Percentiles rank a stretch among this genome's conserved stretches.
phyloP scores from a whole-genome alignment of 768 basidiomycete genomes.

The Lentinula boryana region DNA sequence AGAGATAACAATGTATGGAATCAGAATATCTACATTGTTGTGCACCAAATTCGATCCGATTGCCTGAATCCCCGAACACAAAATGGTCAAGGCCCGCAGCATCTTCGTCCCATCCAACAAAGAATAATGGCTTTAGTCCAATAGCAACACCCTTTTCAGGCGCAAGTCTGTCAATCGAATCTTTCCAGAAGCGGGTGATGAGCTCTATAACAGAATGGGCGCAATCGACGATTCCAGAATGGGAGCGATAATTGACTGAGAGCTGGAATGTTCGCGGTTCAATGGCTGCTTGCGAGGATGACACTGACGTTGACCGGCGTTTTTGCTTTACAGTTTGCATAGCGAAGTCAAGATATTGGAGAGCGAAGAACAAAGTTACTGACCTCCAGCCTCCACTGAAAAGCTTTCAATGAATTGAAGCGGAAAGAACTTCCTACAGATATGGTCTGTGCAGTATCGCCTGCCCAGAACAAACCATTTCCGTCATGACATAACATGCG shows the following conservation, averaged over 20 bases:
- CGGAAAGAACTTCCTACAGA: conserved; percentile 66
- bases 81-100: conserved; percentile 50
- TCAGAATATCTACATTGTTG: conserved; percentile 47
- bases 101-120: conserved; percentile 38
- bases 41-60: conserved; percentile 53
- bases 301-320: background rate
- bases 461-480: conserved; percentile 71
- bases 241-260: conserved; percentile 61
- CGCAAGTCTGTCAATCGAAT: conserved; percentile 54
- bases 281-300: background rate
- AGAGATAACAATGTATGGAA: background rate
- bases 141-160: conserved; percentile 50
- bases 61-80: conserved; percentile 41
- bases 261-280: conserved; percentile 23
- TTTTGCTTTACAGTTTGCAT: background rate
- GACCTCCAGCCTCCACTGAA: conserved; percentile 59
- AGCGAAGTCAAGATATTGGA: background rate
- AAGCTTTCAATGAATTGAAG: conserved; percentile 68
- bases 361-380: background rate
- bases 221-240: conserved; percentile 69
- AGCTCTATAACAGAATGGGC: conserved; percentile 62
- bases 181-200: conserved; percentile 54
- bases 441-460: conserved; percentile 77
- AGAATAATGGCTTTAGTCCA: conserved; percentile 54
- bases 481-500: conserved; percentile 57